Evolutionary conservation across 2,329 filamentous ascomycete species (phyloP).

Genomic region (Aspergillus sp.): DNA sequence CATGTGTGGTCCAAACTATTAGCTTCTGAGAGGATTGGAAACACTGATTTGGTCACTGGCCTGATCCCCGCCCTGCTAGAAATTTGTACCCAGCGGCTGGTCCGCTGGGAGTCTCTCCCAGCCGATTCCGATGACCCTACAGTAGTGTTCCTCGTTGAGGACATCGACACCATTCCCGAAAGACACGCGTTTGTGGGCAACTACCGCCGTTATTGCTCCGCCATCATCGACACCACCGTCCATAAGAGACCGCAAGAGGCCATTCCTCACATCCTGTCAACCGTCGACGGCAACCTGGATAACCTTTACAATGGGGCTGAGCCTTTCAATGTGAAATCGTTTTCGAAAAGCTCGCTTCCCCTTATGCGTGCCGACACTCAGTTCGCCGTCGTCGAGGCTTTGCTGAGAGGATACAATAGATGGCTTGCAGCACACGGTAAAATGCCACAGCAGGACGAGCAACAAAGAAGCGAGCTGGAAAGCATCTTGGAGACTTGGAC

Average conservation of each 20-base stretch:
- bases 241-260: slow-evolving; percentile 79
- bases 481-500: slow-evolving; percentile 42
- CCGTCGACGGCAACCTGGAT: slow-evolving; percentile 71
- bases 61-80: slow-evolving; percentile 75
- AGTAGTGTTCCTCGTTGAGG: slow-evolving; percentile 80
- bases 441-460: slow-evolving; percentile 51
- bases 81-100: slow-evolving; percentile 75
- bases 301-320: slow-evolving; percentile 72
- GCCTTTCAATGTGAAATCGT: slow-evolving; percentile 57
- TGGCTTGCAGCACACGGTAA: slow-evolving; percentile 63
- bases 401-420: slow-evolving; percentile 82
- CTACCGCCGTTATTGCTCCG: slow-evolving; percentile 85
- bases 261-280: slow-evolving; percentile 79
- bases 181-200: slow-evolving; percentile 94
- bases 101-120: slow-evolving; percentile 84
- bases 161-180: slow-evolving; percentile 92
- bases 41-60: slow-evolving; percentile 56
- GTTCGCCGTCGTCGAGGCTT: slow-evolving; percentile 84
- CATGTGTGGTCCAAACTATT: slow-evolving; percentile 87
- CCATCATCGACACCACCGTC: slow-evolving; percentile 84
- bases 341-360: slow-evolving; percentile 42
- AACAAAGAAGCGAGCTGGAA: slow-evolving; percentile 40
- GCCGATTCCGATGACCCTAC: slow-evolving; percentile 79
- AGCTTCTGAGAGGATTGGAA: slow-evolving; percentile 67
- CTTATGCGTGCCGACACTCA: slow-evolving; percentile 78